Conservation (phyloP, 73 alveolate species). For the Tetrahymena borealis region DNA sequence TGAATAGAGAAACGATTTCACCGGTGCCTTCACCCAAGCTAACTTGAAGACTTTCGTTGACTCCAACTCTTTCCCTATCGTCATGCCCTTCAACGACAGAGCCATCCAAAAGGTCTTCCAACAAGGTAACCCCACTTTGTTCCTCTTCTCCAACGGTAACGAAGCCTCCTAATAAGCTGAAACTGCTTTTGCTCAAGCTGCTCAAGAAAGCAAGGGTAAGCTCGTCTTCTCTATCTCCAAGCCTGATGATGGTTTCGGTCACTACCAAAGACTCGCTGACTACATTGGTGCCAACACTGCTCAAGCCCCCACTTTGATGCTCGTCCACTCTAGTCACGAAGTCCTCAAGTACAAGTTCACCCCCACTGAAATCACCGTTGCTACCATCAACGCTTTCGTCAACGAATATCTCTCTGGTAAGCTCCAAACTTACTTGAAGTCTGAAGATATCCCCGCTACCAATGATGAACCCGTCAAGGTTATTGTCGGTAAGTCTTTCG, state of each 20-base stretch:
- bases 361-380: slow-evolving; percentile 59
- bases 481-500: slow-evolving; percentile 87
- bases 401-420: slow-evolving; percentile 58
- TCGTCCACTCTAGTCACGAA: slow-evolving; percentile 64
- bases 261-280: slow-evolving; percentile 70
- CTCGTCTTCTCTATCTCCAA: slow-evolving; percentile 67
- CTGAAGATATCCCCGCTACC: slow-evolving; percentile 83
- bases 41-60: slow-evolving; percentile 57
- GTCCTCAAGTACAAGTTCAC: slow-evolving; percentile 62
- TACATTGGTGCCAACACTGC: slow-evolving; percentile 65
- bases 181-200: slow-evolving; percentile 57
- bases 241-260: slow-evolving; percentile 64
- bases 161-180: slow-evolving; percentile 55
- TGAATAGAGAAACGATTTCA: slow-evolving; percentile 59
- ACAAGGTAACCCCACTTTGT: slow-evolving; percentile 67
- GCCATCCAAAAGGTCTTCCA: slow-evolving; percentile 80
- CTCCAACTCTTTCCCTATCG: slow-evolving; percentile 67
- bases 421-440: slow-evolving; percentile 68
- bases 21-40: slow-evolving; percentile 49
- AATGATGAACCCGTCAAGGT: slow-evolving; percentile 79
- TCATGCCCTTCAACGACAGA: slow-evolving; percentile 79
- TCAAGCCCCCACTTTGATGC: slow-evolving; percentile 61
- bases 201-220: slow-evolving; percentile 64
- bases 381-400: slow-evolving; percentile 49
- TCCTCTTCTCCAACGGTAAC: slow-evolving; percentile 71